These are phyloP conservation scores for Candida dajiaensis DNA, from an alignment of 805 yeast genomes.

Conservation along the genomic window DNA sequence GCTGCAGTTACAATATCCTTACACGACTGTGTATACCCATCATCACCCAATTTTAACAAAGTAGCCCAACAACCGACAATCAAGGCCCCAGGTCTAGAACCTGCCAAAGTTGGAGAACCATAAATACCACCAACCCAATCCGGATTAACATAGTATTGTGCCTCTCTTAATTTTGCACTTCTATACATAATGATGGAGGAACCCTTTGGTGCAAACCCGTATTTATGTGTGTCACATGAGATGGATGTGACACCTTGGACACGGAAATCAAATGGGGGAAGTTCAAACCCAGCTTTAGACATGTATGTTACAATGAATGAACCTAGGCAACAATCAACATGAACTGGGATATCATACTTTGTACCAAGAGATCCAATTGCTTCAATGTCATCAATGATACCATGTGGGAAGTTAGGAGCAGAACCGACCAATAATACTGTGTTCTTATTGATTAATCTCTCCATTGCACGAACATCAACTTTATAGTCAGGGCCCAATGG, in stretches of 20 bases:
- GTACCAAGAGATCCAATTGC: constrained; percentile 55
- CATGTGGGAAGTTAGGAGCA: constrained; percentile 97
- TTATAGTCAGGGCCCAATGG: constrained; percentile 67
- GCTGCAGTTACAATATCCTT: constrained; percentile 63
- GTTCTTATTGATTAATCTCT: constrained; percentile 62
- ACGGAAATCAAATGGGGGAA: constrained; percentile 70
- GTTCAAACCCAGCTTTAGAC: constrained; percentile 50
- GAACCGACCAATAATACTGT: constrained; percentile 87
- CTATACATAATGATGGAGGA: constrained; percentile 91
- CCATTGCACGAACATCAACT: constrained; percentile 60
- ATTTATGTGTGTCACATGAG: constrained; percentile 98
- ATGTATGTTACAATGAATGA: constrained; percentile 83
- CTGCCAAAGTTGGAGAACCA: constrained; percentile 95
- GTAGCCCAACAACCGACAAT: constrained; percentile 99
- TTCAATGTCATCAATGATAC: constrained; percentile 86
- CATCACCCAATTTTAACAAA: constrained; percentile 69
- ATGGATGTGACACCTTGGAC: constrained; percentile 93
- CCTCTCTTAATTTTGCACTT: constrained; percentile 52
- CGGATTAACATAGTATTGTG: constrained; percentile 78
- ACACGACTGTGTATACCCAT: constrained; percentile 73
- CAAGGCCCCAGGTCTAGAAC: constrained; percentile 94
- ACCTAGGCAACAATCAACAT: constrained; percentile 94
- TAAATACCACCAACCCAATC: constrained; percentile 95
- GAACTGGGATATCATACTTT: constrained; percentile 71
- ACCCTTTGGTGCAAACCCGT: constrained; percentile 98